Evolutionary conservation across 306 rosid species (phyloP), one percentile per base, ranked within the genome.

Genomic region (Quercus bicolor): DNA sequence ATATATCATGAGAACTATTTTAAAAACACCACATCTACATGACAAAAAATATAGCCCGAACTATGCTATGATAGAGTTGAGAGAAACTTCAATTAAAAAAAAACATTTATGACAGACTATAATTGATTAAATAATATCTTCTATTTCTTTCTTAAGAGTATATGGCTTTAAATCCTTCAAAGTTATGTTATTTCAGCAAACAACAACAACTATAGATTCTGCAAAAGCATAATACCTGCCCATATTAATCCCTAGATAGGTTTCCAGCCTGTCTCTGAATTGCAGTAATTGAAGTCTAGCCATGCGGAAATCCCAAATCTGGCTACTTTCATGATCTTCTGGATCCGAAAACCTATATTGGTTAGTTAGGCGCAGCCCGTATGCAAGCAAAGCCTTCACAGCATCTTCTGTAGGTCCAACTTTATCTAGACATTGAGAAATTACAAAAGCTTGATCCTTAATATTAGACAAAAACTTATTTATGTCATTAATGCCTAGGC

Each of bases 201-300:
- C 53, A 76, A 37, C 14, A 51, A 79, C 57, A 33, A 69, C 43
- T 20, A 52, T 53, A 82, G 75, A 73, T 80, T 75, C 74, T 19
- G 73, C 57, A 20, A 70, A 48, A 59, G 59, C 74, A 57, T 26
- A 14, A 45, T 89, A 93, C 99, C 99, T 95, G 91, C 98, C 99
- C 99, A 93, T 95, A 82, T 93, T 95, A 86, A 95, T 88, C 82
- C 99, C 99, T 19, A 95, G 91, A 85, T 79, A 93, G 37, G 99
- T 95, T 86, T 91, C 99, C 88, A 95, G 87, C 84, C 86, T 90
- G 88, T 95, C 97, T 70, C 73, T 88, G 83, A 85, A 93, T 91
- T 93, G 97, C 91, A 93, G 86, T 68, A 91, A 75, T 77, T 85
- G 89, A 84, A 95, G 97, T 79, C 99, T 90, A 80, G 90, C 84